Conservation (phyloP, 805 yeast species). For the Hanseniaspora clermontiae region DNA sequence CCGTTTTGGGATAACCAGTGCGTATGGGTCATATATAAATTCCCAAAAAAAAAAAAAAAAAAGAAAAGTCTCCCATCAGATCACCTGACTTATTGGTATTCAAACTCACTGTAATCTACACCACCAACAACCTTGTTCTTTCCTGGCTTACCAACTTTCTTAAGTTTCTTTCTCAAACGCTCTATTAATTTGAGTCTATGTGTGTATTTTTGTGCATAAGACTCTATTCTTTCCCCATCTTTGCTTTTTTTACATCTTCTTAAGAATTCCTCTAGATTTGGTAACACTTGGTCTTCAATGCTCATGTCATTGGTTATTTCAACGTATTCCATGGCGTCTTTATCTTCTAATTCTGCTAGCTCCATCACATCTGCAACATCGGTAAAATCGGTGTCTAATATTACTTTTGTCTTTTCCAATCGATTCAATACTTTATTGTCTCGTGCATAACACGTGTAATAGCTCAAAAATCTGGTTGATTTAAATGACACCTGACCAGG, state of each 20-base stretch:
- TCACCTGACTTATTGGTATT: conserved; percentile 14
- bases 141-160: conserved; percentile 16
- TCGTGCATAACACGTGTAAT: conserved; percentile 41
- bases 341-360: background rate
- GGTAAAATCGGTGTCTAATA: conserved; percentile 22
- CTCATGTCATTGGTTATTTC: background rate
- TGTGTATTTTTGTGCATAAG: conserved; percentile 17
- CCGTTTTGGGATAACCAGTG: background rate
- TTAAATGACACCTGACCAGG: conserved; percentile 69
- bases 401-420: conserved; percentile 51
- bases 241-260: conserved; percentile 25
- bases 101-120: conserved; percentile 5
- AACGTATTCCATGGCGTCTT: background rate
- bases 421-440: conserved; percentile 50
- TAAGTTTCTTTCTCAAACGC: conserved; percentile 16
- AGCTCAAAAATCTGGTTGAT: conserved; percentile 41
- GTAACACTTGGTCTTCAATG: background rate
- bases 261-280: conserved; percentile 19
- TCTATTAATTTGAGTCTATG: conserved; percentile 21
- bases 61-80: background rate
- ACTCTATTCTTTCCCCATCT: conserved; percentile 20
- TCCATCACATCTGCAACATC: background rate
- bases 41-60: background rate
- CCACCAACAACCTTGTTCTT: conserved; percentile 10
- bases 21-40: background rate